Percentiles rank a stretch among this genome's conserved stretches.
Conservation (phyloP, 805 yeast genomes). For the Ascoidea rubescens region DNA sequence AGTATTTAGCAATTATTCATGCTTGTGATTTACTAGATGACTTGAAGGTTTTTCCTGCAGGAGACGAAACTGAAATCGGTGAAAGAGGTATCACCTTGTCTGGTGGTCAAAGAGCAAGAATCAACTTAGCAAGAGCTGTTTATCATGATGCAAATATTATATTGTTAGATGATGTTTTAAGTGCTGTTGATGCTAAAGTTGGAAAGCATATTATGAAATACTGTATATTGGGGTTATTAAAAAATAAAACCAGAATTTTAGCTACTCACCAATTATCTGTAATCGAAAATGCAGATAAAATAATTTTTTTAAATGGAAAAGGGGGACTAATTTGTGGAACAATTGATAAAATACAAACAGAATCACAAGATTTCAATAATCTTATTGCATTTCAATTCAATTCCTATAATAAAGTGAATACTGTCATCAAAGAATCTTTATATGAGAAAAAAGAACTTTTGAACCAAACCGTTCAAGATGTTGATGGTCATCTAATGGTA, state of each 20-base stretch:
- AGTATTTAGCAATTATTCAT: constrained; percentile 38
- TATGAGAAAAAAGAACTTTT: too few relatives aligned
- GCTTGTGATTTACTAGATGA: constrained; percentile 61
- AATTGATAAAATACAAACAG: constrained; percentile 31
- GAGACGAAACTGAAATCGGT: constrained; percentile 71
- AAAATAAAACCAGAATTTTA: constrained; percentile 49
- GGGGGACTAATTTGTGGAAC: constrained; percentile 57
- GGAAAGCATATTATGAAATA: constrained; percentile 66
- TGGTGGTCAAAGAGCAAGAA: constrained; percentile 85
- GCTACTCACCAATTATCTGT: constrained; percentile 79
- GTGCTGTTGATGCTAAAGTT: constrained; percentile 81
- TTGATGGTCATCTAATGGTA: constrained; percentile 23
- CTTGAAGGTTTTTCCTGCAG: constrained; percentile 52
- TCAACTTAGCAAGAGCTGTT: constrained; percentile 67
- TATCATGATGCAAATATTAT: constrained; percentile 56
- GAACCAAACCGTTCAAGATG: constrained; percentile 5
- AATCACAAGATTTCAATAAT: constrained; percentile 32
- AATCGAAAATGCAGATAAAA: constrained; percentile 52
- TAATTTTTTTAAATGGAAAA: constrained; percentile 49
- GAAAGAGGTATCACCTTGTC: constrained; percentile 76
- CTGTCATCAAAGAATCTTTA: not conserved
- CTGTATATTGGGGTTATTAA: constrained; percentile 48
- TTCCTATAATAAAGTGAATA: constrained; percentile 11
- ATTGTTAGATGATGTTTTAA: constrained; percentile 63
- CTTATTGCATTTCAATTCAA: constrained; percentile 30